A percentile compares a stretch with the other conserved stretches of the same genome.
Conservation (phyloP, 2,329 filamentous ascomycete genomes). For the Lasiodiplodia citricola region DNA sequence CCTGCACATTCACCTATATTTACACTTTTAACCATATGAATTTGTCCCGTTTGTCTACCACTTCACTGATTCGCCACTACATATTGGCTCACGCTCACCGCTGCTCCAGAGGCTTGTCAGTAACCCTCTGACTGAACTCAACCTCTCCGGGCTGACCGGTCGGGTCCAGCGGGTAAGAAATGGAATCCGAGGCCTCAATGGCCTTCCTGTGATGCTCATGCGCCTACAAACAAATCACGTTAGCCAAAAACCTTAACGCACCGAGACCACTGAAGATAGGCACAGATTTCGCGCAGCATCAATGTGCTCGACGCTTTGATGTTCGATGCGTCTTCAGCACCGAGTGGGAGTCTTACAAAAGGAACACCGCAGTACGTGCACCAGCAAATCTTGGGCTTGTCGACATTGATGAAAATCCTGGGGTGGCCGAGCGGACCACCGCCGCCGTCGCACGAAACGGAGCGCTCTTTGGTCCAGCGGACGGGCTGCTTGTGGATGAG, state of each 20-base stretch:
- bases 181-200: slow-evolving; percentile 79
- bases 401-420: slow-evolving; percentile 94
- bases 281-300: not conserved
- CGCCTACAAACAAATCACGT: slow-evolving; percentile 62
- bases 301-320: not conserved
- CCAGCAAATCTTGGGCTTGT: slow-evolving; percentile 90
- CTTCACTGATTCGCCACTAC: not conserved
- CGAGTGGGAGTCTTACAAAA: slow-evolving; percentile 69
- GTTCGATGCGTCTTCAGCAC: not conserved
- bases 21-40: not conserved
- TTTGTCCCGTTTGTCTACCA: not conserved
- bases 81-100: slow-evolving; percentile 51
- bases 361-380: slow-evolving; percentile 95
- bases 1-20: slow-evolving; percentile 19
- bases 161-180: slow-evolving; percentile 79
- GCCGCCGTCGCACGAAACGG: slow-evolving; percentile 89
- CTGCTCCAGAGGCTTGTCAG: slow-evolving; percentile 64
- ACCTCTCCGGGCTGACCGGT: slow-evolving; percentile 64
- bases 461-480: slow-evolving; percentile 80
- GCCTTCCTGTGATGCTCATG: slow-evolving; percentile 86
- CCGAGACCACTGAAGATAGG: not conserved
- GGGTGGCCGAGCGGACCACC: slow-evolving; percentile 91
- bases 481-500: slow-evolving; percentile 97
- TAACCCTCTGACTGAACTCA: slow-evolving; percentile 62
- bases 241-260: slow-evolving; percentile 19